A percentile compares a stretch with the other conserved stretches of the same genome.
phyloP scores from a whole-genome alignment of 2,329 filamentous ascomycete genomes.

The Paradendryphiella salina region DNA sequence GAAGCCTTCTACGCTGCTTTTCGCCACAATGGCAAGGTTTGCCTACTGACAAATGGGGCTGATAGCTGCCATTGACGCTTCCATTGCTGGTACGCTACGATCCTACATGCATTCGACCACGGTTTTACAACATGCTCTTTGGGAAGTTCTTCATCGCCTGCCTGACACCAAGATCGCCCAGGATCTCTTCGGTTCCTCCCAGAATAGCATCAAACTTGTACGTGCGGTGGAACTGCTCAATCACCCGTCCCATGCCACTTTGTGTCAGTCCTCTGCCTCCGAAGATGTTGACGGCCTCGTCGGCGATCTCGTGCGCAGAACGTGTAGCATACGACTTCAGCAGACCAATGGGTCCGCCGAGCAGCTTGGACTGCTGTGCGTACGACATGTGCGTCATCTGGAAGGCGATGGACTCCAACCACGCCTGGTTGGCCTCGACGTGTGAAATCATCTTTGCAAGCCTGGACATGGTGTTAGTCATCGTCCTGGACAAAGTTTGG shows the following conservation, averaged over 20 bases:
- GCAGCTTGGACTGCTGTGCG: conserved; percentile 70
- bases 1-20: conserved; percentile 12
- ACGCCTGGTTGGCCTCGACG: conserved; percentile 79
- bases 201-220: conserved; percentile 72
- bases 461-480: conserved; percentile 43
- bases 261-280: conserved; percentile 80
- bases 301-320: conserved; percentile 78
- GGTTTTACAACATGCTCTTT: conserved; percentile 72
- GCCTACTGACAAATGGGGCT: background rate
- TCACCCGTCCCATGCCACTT: conserved; percentile 77
- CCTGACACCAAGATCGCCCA: conserved; percentile 78
- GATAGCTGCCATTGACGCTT: background rate
- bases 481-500: background rate
- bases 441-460: conserved; percentile 86
- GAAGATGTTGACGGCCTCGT: conserved; percentile 83
- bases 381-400: conserved; percentile 89
- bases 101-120: conserved; percentile 3
- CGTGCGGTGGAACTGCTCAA: conserved; percentile 82
- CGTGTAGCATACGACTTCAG: conserved; percentile 79
- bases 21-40: conserved; percentile 7
- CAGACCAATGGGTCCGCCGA: conserved; percentile 79
- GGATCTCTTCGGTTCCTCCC: conserved; percentile 80
- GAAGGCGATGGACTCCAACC: conserved; percentile 82
- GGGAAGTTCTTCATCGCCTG: conserved; percentile 85
- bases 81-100: conserved; percentile 1